phyloP scores from a whole-genome alignment of 2,329 filamentous ascomycete genomes.

The Thermoascus crustaceus region DNA sequence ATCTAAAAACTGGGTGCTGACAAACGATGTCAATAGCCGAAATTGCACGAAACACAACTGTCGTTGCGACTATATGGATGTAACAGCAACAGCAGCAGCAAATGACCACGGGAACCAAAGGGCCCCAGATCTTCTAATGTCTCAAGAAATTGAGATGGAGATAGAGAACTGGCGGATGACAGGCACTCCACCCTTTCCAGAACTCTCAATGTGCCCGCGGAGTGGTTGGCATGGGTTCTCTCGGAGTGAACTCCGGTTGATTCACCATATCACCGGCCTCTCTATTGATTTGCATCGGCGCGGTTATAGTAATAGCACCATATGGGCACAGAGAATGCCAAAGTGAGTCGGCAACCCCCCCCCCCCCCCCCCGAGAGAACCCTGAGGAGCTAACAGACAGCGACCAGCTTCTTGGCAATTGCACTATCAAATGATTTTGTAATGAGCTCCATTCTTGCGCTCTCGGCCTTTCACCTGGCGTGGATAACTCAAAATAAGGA shows the following conservation, averaged over 20 bases:
- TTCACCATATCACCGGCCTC: slow-evolving; percentile 82
- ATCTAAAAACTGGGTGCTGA: background rate
- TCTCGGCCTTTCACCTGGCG: slow-evolving; percentile 90
- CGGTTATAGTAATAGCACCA: slow-evolving; percentile 72
- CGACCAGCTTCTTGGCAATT: slow-evolving; percentile 65
- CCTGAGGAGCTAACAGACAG: slow-evolving; percentile 18
- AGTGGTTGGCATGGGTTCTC: slow-evolving; percentile 66
- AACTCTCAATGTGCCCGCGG: slow-evolving; percentile 66
- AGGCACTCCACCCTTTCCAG: slow-evolving; percentile 76
- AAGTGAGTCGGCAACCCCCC: slow-evolving; percentile 54
- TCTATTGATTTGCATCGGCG: slow-evolving; percentile 72
- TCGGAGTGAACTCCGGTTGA: slow-evolving; percentile 72
- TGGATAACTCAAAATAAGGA: slow-evolving; percentile 80
- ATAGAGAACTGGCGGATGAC: slow-evolving; percentile 78
- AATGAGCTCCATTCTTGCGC: slow-evolving; percentile 85
- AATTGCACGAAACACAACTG: slow-evolving; percentile 99
- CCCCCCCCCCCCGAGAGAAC: too few species aligned
- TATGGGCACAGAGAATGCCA: slow-evolving; percentile 90
- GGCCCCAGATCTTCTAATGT: slow-evolving; percentile 66
- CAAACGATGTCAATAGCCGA: slow-evolving; percentile 49
- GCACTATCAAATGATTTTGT: slow-evolving; percentile 77
- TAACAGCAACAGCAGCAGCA: slow-evolving; percentile 55
- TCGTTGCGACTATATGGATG: slow-evolving; percentile 95
- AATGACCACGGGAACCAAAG: slow-evolving; percentile 45
- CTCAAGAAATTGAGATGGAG: slow-evolving; percentile 70